These are phyloP conservation scores for Macrolepiota dolichaula DNA, from an alignment of 768 basidiomycete species.

Conservation along the genomic window DNA sequence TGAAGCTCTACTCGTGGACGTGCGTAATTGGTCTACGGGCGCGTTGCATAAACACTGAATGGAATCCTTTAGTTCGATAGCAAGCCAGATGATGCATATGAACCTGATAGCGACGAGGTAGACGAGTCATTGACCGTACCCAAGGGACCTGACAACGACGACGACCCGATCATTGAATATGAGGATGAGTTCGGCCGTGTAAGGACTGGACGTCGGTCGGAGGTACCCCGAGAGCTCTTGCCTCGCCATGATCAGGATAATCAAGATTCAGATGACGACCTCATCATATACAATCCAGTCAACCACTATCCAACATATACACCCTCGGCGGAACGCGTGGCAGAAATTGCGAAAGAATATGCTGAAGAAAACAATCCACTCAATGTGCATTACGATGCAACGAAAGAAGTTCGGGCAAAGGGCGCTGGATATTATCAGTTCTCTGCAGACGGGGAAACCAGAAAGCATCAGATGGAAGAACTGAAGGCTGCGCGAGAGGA, in stretches of 20 bases:
- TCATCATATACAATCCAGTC: conserved; percentile 52
- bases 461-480: conserved; percentile 81
- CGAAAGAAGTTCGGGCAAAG: conserved; percentile 77
- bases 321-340: conserved; percentile 75
- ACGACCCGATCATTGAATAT: conserved; percentile 81
- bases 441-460: conserved; percentile 77
- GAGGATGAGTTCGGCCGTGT: conserved; percentile 86
- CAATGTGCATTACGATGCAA: conserved; percentile 77
- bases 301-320: conserved; percentile 87
- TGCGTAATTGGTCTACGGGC: conserved; percentile 32
- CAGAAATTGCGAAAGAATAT: conserved; percentile 66
- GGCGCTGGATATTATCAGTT: conserved; percentile 94
- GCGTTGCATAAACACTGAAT: not conserved
- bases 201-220: conserved; percentile 65
- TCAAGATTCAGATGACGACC: conserved; percentile 30
- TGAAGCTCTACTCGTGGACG: conserved; percentile 72
- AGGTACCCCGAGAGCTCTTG: conserved; percentile 68
- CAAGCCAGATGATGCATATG: conserved; percentile 48
- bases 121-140: conserved; percentile 77
- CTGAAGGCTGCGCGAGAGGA: conserved; percentile 64
- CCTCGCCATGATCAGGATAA: conserved; percentile 41
- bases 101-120: conserved; percentile 71
- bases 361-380: conserved; percentile 74
- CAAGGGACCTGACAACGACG: conserved; percentile 45
- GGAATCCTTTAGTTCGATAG: conserved; percentile 57